A percentile compares a stretch with the other conserved stretches of the same genome.
Evolutionary conservation across 1,284 basidiomycete genomes (phyloP).

Genomic region (Flammula alnicola): DNA sequence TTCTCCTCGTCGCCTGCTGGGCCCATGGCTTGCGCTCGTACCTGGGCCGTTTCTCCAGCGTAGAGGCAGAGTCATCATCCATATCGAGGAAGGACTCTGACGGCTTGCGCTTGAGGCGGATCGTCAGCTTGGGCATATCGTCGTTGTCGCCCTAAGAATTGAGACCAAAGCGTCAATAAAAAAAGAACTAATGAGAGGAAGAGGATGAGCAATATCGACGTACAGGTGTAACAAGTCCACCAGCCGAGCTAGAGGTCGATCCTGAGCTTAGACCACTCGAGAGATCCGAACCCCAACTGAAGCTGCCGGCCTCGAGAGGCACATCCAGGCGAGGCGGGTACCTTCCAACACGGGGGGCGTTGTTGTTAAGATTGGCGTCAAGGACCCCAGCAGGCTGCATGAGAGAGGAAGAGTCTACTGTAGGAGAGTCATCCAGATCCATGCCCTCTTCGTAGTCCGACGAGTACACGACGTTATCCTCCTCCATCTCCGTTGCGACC

Average conservation of each 20-base stretch:
- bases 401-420: not conserved
- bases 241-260: slow-evolving; percentile 19
- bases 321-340: slow-evolving; percentile 23
- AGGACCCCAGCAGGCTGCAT: not conserved
- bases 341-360: not conserved
- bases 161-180: not conserved
- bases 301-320: slow-evolving; percentile 27
- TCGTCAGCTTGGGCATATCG: slow-evolving; percentile 19
- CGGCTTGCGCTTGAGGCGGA: slow-evolving; percentile 42
- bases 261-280: slow-evolving; percentile 16
- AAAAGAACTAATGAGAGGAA: slow-evolving; percentile 1
- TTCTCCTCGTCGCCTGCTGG: slow-evolving; percentile 6
- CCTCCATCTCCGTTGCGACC: not conserved
- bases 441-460: slow-evolving; percentile 5
- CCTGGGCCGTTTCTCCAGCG: slow-evolving; percentile 44
- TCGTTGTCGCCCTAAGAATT: slow-evolving; percentile 5
- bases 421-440: not conserved
- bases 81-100: slow-evolving; percentile 22
- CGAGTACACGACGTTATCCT: not conserved
- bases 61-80: slow-evolving; percentile 13
- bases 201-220: slow-evolving; percentile 11
- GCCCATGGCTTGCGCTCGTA: slow-evolving; percentile 33
- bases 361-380: slow-evolving; percentile 12
- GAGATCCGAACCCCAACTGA: slow-evolving; percentile 29
- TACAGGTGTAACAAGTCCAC: slow-evolving; percentile 35